phyloP scores from a whole-genome alignment of 495 filamentous ascomycete species.

The Cryomyces antarcticus region DNA sequence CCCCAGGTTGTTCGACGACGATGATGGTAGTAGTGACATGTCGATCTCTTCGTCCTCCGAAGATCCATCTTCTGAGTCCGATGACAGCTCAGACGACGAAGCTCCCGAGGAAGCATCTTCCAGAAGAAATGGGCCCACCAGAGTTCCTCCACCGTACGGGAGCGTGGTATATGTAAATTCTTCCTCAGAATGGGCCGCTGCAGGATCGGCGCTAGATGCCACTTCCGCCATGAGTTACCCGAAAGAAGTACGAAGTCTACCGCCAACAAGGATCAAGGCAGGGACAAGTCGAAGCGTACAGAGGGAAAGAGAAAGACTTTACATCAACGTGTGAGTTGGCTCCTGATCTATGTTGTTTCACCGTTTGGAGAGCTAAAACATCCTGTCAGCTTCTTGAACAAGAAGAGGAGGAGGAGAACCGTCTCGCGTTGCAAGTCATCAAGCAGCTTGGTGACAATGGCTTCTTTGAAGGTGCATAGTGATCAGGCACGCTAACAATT shows the following conservation, averaged over 20 bases:
- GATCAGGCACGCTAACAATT: too few species aligned
- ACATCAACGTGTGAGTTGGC: too few species aligned
- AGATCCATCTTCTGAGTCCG: neutral
- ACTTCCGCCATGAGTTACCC: too few species aligned
- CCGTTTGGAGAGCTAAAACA: neutral
- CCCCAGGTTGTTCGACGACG: neutral
- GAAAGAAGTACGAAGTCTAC: too few species aligned
- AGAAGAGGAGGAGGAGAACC: slow-evolving; percentile 13
- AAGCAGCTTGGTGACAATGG: slow-evolving; percentile 17
- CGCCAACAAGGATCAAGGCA: slow-evolving; percentile 1
- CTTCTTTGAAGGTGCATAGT: slow-evolving; percentile 5
- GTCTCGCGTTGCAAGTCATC: slow-evolving; percentile 15
- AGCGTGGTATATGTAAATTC: slow-evolving; percentile 3
- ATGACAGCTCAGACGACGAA: neutral
- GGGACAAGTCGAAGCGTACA: slow-evolving; percentile 1
- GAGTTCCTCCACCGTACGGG: neutral
- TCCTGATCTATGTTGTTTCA: too few species aligned
- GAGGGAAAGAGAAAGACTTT: neutral
- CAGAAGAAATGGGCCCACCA: neutral
- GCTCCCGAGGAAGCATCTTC: neutral
- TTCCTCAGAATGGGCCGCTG: slow-evolving; percentile 7
- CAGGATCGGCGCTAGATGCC: slow-evolving; percentile 5
- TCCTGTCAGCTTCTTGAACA: slow-evolving; percentile 11
- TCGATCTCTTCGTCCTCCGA: neutral
- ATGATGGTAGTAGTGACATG: neutral